phyloP scores from a whole-genome alignment of 768 basidiomycete species.

The Kwoniella bestiolae region DNA sequence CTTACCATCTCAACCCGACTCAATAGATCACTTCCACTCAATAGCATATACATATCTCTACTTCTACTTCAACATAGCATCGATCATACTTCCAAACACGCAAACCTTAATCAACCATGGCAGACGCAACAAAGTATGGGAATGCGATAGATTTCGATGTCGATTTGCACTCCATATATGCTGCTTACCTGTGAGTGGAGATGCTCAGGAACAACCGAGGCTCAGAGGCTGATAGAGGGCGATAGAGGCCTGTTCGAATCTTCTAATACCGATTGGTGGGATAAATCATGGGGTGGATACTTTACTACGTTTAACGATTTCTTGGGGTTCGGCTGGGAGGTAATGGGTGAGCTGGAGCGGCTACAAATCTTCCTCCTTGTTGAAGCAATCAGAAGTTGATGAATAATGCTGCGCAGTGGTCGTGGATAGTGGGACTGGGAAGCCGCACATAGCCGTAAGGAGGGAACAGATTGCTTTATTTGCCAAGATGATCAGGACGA shows the following conservation, averaged over 20 bases:
- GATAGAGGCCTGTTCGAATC: slow-evolving; percentile 38
- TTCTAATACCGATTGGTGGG: slow-evolving; percentile 49
- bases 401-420: slow-evolving; percentile 24
- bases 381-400: slow-evolving; percentile 1
- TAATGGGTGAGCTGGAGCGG: slow-evolving; percentile 47
- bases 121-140: slow-evolving; percentile 47
- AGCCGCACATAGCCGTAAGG: slow-evolving; percentile 46
- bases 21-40: neutral
- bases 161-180: slow-evolving; percentile 56
- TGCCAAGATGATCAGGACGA: slow-evolving; percentile 55
- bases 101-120: slow-evolving; percentile 21
- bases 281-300: slow-evolving; percentile 54
- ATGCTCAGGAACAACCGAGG: neutral
- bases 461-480: slow-evolving; percentile 53
- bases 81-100: neutral
- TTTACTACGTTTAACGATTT: slow-evolving; percentile 55
- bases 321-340: slow-evolving; percentile 55
- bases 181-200: slow-evolving; percentile 50
- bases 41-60: neutral
- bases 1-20: neutral
- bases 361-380: neutral
- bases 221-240: neutral
- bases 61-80: neutral
- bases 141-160: slow-evolving; percentile 51
- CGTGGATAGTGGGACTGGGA: slow-evolving; percentile 45